These are phyloP conservation scores for Echinochloa phyllopogon DNA, from an alignment of 176 grass and related monocot genomes.

Conservation along the genomic window DNA sequence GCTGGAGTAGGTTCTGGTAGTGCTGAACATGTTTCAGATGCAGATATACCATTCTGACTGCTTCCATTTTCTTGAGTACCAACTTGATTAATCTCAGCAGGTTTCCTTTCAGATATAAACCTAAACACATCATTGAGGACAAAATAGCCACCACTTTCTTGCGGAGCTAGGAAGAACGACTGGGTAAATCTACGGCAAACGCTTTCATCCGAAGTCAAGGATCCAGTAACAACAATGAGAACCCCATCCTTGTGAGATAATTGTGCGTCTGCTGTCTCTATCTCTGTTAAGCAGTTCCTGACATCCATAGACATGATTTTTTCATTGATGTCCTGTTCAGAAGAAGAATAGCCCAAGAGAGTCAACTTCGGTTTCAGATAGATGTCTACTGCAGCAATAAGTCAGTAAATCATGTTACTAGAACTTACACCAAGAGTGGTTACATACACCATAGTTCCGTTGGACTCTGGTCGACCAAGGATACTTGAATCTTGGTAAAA, in stretches of 20 bases:
- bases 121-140: conserved; percentile 90
- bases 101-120: conserved; percentile 61
- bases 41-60: conserved; percentile 40
- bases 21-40: conserved; percentile 38
- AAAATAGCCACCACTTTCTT: conserved; percentile 88
- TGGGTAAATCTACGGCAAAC: conserved; percentile 71
- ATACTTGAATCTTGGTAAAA: conserved; percentile 89
- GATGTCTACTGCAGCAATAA: background rate
- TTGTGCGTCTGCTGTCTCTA: conserved; percentile 82
- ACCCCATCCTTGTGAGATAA: conserved; percentile 76
- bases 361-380: conserved; percentile 14
- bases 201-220: conserved; percentile 57
- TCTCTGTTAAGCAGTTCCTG: conserved; percentile 76
- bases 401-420: background rate
- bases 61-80: conserved; percentile 52
- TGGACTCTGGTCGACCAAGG: conserved; percentile 60
- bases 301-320: conserved; percentile 80
- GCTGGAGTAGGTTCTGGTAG: conserved; percentile 46
- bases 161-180: conserved; percentile 93
- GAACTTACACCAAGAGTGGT: conserved; percentile 70
- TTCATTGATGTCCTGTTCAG: conserved; percentile 70
- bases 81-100: conserved; percentile 39
- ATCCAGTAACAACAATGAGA: conserved; percentile 87
- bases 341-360: conserved; percentile 8
- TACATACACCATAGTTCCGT: conserved; percentile 64